Percentiles rank a stretch among this genome's conserved stretches.
phyloP scores from a whole-genome alignment of 2,329 filamentous ascomycete species.

The Talaromyces sp. region DNA sequence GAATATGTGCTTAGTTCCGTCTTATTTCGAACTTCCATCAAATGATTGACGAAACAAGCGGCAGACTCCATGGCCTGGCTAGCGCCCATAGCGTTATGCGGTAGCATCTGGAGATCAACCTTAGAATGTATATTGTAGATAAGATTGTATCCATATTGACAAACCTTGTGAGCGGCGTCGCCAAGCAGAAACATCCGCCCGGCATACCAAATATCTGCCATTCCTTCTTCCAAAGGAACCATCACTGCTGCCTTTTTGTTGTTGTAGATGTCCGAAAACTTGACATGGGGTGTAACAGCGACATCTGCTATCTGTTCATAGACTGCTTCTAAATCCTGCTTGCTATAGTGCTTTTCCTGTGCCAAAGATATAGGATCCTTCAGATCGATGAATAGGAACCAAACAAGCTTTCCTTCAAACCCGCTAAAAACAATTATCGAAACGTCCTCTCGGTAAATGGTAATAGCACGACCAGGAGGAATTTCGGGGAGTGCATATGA shows the following conservation, averaged over 20 bases:
- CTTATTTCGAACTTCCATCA: neutral
- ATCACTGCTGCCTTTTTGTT: slow-evolving; percentile 12
- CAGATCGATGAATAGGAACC: neutral
- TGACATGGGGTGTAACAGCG: neutral
- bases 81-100: slow-evolving; percentile 13
- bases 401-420: neutral
- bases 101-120: neutral
- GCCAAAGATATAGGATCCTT: neutral
- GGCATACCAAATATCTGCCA: neutral
- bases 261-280: slow-evolving; percentile 2
- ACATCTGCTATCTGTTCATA: neutral
- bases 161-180: slow-evolving; percentile 7
- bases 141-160: neutral
- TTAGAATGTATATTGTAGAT: neutral
- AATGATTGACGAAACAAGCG: slow-evolving; percentile 6
- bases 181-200: neutral
- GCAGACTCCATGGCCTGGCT: slow-evolving; percentile 6
- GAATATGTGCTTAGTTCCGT: neutral
- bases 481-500: neutral
- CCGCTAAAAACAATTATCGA: slow-evolving; percentile 5
- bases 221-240: slow-evolving; percentile 1
- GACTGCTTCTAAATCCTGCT: neutral
- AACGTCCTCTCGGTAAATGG: neutral
- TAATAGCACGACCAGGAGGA: neutral
- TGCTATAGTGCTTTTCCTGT: neutral